Evolutionary conservation across 1,139 yeast genomes (phyloP).

Genomic region (Saccharomyces hybrid): DNA sequence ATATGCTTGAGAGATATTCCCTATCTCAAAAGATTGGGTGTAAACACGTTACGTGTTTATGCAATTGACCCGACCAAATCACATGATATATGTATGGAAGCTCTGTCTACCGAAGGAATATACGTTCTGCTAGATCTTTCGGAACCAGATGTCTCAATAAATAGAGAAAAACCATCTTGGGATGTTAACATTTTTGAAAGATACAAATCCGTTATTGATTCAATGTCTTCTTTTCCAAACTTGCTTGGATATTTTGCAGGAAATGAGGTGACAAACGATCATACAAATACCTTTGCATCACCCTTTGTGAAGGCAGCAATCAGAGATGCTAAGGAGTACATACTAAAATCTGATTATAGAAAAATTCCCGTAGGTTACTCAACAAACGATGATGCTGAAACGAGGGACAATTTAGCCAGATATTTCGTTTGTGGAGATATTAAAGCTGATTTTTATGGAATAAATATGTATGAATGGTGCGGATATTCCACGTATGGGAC

Average conservation of each 20-base stretch:
- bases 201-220: slow-evolving; percentile 50
- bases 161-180: slow-evolving; percentile 46
- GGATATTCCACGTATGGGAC: slow-evolving; percentile 41
- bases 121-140: slow-evolving; percentile 50
- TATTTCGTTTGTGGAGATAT: slow-evolving; percentile 39
- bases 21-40: slow-evolving; percentile 40
- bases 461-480: no score
- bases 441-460: no score
- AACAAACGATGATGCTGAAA: slow-evolving; percentile 51
- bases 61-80: slow-evolving; percentile 43
- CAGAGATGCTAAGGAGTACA: slow-evolving; percentile 47
- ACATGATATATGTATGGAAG: slow-evolving; percentile 52
- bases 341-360: slow-evolving; percentile 39
- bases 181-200: slow-evolving; percentile 55
- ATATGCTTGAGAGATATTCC: slow-evolving; percentile 46
- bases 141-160: slow-evolving; percentile 46
- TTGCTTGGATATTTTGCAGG: slow-evolving; percentile 55
- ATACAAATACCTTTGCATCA: slow-evolving; percentile 43
- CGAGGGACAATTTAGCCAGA: no score
- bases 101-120: slow-evolving; percentile 46
- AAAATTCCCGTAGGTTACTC: slow-evolving; percentile 56
- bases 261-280: slow-evolving; percentile 51
- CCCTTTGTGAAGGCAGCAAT: slow-evolving; percentile 59
- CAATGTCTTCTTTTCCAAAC: slow-evolving; percentile 43
- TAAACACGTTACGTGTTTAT: slow-evolving; percentile 50